Evolutionary conservation across 2,329 filamentous ascomycete species (phyloP).

Genomic region (Penicillium sp.): DNA sequence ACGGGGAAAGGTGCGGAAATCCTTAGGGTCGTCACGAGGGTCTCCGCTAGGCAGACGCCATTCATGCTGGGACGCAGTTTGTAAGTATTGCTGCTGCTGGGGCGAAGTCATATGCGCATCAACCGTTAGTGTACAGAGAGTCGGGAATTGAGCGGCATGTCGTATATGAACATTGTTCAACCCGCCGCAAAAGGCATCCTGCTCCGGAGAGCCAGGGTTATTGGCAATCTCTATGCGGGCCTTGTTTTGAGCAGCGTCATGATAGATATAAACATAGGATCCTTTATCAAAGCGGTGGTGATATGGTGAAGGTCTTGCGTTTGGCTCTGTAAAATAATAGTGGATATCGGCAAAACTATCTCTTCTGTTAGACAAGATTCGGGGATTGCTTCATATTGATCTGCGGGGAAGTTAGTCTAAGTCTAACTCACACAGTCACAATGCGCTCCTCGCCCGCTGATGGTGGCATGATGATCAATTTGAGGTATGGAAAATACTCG

Average conservation of each 20-base stretch:
- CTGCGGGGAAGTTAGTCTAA: conserved; percentile 23
- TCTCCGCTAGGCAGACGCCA: conserved; percentile 60
- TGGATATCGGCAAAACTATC: conserved; percentile 63
- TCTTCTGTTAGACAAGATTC: conserved; percentile 4
- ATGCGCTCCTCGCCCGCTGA: conserved; percentile 48
- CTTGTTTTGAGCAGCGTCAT: conserved; percentile 54
- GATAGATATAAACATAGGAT: conserved; percentile 65
- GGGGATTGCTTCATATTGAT: background rate
- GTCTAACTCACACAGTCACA: conserved; percentile 48
- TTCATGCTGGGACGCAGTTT: conserved; percentile 41
- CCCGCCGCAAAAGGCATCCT: conserved; percentile 63
- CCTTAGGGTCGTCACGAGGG: conserved; percentile 52
- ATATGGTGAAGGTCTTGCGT: conserved; percentile 47
- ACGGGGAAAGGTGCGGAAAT: conserved; percentile 51
- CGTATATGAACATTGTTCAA: conserved; percentile 54
- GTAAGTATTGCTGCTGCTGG: conserved; percentile 24
- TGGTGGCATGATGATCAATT: conserved; percentile 42
- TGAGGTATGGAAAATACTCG: conserved; percentile 1
- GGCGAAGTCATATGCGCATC: conserved; percentile 40
- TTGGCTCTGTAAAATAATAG: conserved; percentile 61
- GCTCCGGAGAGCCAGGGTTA: conserved; percentile 60
- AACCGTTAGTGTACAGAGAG: conserved; percentile 57
- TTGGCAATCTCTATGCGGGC: conserved; percentile 63
- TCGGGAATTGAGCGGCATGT: conserved; percentile 61
- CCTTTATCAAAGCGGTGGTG: conserved; percentile 65